Conservation (phyloP, 176 grass and related monocot species). For the Avena insularis region DNA sequence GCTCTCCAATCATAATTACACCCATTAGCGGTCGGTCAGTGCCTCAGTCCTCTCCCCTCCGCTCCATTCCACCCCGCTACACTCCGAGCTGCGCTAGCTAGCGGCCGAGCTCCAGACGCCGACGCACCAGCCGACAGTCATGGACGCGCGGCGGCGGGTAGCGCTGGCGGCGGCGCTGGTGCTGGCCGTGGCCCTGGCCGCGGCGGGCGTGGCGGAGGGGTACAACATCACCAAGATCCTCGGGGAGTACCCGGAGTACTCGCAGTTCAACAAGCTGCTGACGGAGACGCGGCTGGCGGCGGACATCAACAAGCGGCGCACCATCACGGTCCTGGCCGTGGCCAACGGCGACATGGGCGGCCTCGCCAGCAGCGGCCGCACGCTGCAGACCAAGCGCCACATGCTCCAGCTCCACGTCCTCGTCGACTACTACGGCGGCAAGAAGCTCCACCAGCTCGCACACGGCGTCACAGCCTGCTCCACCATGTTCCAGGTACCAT, state of each 20-base stretch:
- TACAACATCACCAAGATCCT: conserved; percentile 98
- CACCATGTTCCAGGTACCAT: conserved; percentile 73
- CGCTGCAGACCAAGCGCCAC: conserved; percentile 76
- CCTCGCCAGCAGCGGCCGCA: conserved; percentile 51
- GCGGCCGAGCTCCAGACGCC: neutral
- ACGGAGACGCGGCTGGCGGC: conserved; percentile 67
- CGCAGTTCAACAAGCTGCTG: conserved; percentile 86
- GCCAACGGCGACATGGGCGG: conserved; percentile 76
- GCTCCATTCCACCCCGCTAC: conserved; percentile 17
- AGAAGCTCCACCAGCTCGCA: conserved; percentile 93
- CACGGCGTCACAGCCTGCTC: conserved; percentile 66
- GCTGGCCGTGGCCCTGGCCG: neutral
- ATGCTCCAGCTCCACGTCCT: conserved; percentile 87
- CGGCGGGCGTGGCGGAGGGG: conserved; percentile 29
- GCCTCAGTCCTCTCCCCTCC: neutral
- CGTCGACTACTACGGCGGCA: conserved; percentile 91
- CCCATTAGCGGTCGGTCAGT: conserved; percentile 7
- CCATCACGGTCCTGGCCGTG: conserved; percentile 83
- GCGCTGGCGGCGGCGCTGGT: conserved; percentile 32
- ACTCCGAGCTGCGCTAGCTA: neutral
- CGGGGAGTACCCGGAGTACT: conserved; percentile 73
- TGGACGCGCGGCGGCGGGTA: conserved; percentile 37
- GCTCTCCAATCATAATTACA: neutral
- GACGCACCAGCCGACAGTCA: neutral
- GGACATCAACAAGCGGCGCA: conserved; percentile 89